Base-by-base conservation (phyloP, 345 rosid species). In the Aquilaria malaccensis region DNA sequence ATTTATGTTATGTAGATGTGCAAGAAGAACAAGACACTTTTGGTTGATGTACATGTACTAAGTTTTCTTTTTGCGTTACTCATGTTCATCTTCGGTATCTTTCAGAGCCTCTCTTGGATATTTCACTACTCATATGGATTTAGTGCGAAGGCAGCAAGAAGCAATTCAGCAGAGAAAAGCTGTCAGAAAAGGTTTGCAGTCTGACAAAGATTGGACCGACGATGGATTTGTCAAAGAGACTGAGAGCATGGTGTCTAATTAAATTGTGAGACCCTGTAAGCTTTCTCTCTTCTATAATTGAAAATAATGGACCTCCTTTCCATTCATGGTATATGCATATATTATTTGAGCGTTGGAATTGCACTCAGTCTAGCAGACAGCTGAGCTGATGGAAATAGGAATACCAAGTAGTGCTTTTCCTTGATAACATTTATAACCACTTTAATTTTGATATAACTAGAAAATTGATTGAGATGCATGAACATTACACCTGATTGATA, bases 161-260 rank as follows among this genome's bases (percentile, higher is more conserved):
- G 99, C 97, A 0, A 84, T 95, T 49, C 76, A 70, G 60, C 85
- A 76, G 69, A 75, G 99, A 72, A 95, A 85, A 71, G 96, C 95
- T 3, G 49, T 77, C 62, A 86, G 57, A 76, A 82, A 76, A 66
- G 97, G 99, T 29, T 70, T 91, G 77, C 82, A 81, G 67, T 91
- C 97, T 30, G 97, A 95, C 62, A 95, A 88, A 73, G 99, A 95
- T 43, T 88, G 99, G 99, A 95, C 97, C 0, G 95, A 95, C 59
- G 99, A 95, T 72, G 96, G 99, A 58, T 95, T 95, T 51, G 97
- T 91, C 53, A 81, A 82, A 12, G 99, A 91, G 79, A 75, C 85
- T 1, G 95, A 91, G 68, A 95, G 95, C 84, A 91, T 95, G 97
- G 96, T 88, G 71, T 95, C 96, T 32, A 91, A 88, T 78, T 86